Evolutionary conservation across 371 early-diverging fungal species (phyloP).

Genomic region (Mucor saturninus): DNA sequence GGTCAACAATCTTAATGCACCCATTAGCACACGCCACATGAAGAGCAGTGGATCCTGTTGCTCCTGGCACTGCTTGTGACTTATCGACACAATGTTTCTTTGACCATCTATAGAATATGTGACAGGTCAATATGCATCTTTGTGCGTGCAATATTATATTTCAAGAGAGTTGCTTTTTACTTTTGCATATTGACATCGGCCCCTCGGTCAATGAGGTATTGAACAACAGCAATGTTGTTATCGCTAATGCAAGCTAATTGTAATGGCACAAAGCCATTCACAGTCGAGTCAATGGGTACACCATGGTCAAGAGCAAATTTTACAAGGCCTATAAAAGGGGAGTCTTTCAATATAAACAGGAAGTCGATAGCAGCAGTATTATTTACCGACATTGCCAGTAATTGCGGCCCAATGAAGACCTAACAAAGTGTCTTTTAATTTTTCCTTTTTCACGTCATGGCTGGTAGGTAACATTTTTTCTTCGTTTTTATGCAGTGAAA

Average conservation of each 20-base stretch:
- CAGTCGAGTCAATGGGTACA: conserved; percentile 62
- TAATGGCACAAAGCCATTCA: conserved; percentile 65
- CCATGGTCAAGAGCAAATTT: conserved; percentile 68
- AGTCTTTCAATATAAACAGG: not conserved
- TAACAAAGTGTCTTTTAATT: conserved; percentile 40
- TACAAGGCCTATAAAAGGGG: conserved; percentile 44
- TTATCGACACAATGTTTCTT: conserved; percentile 34
- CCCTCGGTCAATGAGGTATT: conserved; percentile 68
- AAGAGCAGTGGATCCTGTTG: conserved; percentile 73
- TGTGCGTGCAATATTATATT: too few relatives aligned
- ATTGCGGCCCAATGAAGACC: conserved; percentile 69
- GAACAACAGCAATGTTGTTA: conserved; percentile 58
- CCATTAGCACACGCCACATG: conserved; percentile 81
- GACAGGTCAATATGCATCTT: too few relatives aligned
- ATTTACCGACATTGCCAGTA: conserved; percentile 68
- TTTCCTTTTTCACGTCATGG: conserved; percentile 38
- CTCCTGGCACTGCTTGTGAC: conserved; percentile 28
- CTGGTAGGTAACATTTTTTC: not conserved
- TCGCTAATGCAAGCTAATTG: conserved; percentile 66
- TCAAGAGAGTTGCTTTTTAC: conserved; percentile 14
- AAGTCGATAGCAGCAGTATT: not conserved
- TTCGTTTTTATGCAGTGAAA: not conserved
- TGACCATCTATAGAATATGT: conserved; percentile 25
- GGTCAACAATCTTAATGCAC: conserved; percentile 59
- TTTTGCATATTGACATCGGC: conserved; percentile 67